Percentiles rank a stretch among this genome's conserved stretches.
These are phyloP conservation scores for Ophiostoma tasmaniense DNA, from an alignment of 2,329 filamentous ascomycete genomes.

Conservation along the genomic window DNA sequence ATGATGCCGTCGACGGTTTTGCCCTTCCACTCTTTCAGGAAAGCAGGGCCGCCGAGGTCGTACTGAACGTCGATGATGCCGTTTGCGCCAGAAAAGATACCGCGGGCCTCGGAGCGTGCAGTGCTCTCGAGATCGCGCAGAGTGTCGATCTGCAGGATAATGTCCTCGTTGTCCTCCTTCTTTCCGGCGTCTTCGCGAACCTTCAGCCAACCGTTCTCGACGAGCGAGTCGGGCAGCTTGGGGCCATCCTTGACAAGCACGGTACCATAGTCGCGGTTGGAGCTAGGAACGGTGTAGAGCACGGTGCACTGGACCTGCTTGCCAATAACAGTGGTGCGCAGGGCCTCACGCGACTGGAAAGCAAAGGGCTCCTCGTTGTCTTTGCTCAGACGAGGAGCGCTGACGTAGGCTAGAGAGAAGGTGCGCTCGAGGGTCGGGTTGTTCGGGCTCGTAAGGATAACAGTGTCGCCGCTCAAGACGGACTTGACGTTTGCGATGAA, in stretches of 20 bases:
- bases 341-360: constrained; percentile 89
- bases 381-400: constrained; percentile 74
- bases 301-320: constrained; percentile 80
- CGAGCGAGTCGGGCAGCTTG: constrained; percentile 68
- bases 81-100: constrained; percentile 63
- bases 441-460: constrained; percentile 72
- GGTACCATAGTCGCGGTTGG: constrained; percentile 79
- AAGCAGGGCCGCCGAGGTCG: constrained; percentile 69
- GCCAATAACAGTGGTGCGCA: constrained; percentile 75
- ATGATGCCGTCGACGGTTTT: constrained; percentile 77
- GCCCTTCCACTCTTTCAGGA: constrained; percentile 78
- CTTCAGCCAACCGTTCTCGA: constrained; percentile 87
- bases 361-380: constrained; percentile 89
- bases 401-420: constrained; percentile 86
- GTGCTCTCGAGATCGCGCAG: constrained; percentile 68
- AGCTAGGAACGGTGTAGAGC: constrained; percentile 78
- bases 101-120: constrained; percentile 70
- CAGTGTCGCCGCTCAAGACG: constrained; percentile 85
- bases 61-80: constrained; percentile 69
- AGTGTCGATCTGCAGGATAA: constrained; percentile 62
- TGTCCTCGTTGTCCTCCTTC: constrained; percentile 77
- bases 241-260: constrained; percentile 69
- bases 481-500: constrained; percentile 77
- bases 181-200: constrained; percentile 88
- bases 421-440: constrained; percentile 77